Evolutionary conservation across 306 rosid species (phyloP), one percentile per base, ranked within the genome.

Genomic region (Quercus bicolor): DNA sequence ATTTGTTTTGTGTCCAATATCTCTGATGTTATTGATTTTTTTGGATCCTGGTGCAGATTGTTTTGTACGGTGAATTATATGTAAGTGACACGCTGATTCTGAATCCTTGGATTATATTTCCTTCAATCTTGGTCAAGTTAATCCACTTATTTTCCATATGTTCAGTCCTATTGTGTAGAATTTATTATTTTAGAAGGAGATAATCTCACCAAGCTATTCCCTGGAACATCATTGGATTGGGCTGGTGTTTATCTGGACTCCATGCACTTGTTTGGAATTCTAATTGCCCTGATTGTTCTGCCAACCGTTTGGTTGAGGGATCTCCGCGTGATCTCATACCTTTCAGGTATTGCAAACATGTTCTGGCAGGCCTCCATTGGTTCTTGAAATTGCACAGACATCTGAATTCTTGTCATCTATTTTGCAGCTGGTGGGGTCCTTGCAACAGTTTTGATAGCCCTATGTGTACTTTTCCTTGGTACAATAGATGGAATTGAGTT

Each of bases 101-200:
- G 43, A 34, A 31, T 78, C 34, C 34, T 65, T 52, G 52, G 51
- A 52, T 45, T 18, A 20, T 23, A 45, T 72, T 23, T 28, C 18
- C 54, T 77, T 61, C 23, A 14, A 77, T 43, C 55, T 81, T 56
- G 26, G 33, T 69, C 68, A 62, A 48, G 48, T 56, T 56, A 54
- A 65, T 62, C 68, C 1, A 55, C 56, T 14, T 77, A 1, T 43
- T 81, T 56, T 79, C 64, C 31, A 69, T 69, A 59, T 74, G 6
- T 74, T 85, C 87, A 91, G 98, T 82, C 88, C 80, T 91, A 87
- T 74, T 91, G 97, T 74, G 92, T 94, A 78, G 96, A 94, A 72
- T 90, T 85, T 79, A 90, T 94, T 60, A 91, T 87, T 83, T 78
- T 91, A 82, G 98, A 91, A 91, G 97, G 97, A 72, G 97, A 94